Conservation (phyloP, 2,329 filamentous ascomycete genomes). For the Sclerotinia subarctica region DNA sequence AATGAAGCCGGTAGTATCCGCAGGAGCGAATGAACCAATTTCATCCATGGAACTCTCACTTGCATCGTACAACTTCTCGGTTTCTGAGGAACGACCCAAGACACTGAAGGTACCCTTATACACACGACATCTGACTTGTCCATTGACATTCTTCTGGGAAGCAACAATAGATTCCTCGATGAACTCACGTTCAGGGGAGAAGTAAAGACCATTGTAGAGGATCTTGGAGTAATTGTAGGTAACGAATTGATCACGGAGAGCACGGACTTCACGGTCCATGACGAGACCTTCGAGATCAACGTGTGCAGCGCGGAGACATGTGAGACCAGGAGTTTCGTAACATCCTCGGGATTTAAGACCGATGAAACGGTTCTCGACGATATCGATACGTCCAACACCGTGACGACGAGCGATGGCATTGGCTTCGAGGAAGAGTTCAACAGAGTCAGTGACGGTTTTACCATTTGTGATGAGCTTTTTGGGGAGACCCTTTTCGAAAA, state of each 20-base stretch:
- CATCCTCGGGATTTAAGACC: slow-evolving; percentile 78
- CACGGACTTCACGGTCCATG: slow-evolving; percentile 65
- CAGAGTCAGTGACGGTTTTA: slow-evolving; percentile 63
- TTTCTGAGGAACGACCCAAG: slow-evolving; percentile 57
- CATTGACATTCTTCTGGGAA: slow-evolving; percentile 60
- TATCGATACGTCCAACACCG: slow-evolving; percentile 78
- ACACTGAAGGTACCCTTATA: slow-evolving; percentile 67
- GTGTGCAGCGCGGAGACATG: slow-evolving; percentile 38
- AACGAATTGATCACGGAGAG: slow-evolving; percentile 68
- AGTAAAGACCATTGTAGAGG: slow-evolving; percentile 60
- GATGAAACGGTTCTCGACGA: slow-evolving; percentile 78
- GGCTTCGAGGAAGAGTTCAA: slow-evolving; percentile 68
- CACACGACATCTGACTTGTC: slow-evolving; percentile 57
- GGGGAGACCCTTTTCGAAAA: slow-evolving; percentile 74
- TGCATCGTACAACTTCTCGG: slow-evolving; percentile 67
- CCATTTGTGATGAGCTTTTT: slow-evolving; percentile 58
- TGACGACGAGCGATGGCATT: slow-evolving; percentile 69
- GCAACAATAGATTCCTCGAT: slow-evolving; percentile 62
- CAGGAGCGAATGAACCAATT: slow-evolving; percentile 63
- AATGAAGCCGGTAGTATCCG: slow-evolving; percentile 65
- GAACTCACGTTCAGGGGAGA: slow-evolving; percentile 69
- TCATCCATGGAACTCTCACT: slow-evolving; percentile 68
- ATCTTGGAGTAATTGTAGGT: slow-evolving; percentile 60
- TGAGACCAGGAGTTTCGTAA: slow-evolving; percentile 56
- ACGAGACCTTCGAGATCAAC: slow-evolving; percentile 64